phyloP scores from a whole-genome alignment of 495 filamentous ascomycete species.

The Aspergillus hancockii region DNA sequence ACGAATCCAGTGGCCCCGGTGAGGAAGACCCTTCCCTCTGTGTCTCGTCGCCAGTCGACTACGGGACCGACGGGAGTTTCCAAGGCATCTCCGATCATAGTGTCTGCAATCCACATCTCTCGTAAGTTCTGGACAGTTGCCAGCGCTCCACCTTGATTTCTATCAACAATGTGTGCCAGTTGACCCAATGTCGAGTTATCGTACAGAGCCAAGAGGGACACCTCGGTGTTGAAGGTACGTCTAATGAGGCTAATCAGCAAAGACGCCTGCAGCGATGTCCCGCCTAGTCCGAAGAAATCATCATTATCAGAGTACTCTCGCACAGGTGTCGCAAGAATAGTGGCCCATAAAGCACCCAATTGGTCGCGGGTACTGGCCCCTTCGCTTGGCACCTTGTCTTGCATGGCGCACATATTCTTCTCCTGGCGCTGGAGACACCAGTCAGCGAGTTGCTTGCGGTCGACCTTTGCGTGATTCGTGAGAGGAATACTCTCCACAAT shows the following conservation, averaged over 20 bases:
- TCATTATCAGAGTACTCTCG: background rate
- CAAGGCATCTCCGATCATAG: background rate
- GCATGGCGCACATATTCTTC: background rate
- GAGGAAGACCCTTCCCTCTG: constrained; percentile 3
- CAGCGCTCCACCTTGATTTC: background rate
- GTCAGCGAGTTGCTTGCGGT: background rate
- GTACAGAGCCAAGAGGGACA: background rate
- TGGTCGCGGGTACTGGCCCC: background rate
- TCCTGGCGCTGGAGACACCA: background rate
- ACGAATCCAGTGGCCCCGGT: constrained; percentile 9
- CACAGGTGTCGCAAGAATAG: background rate
- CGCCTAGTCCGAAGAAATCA: background rate
- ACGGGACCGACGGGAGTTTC: background rate
- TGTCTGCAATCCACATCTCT: background rate
- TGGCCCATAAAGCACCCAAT: background rate
- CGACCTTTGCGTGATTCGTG: background rate
- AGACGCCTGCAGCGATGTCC: background rate
- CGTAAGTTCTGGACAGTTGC: background rate
- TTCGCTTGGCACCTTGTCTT: too few species aligned
- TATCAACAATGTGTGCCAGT: background rate
- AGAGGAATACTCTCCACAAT: background rate
- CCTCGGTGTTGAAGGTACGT: background rate
- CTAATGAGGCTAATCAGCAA: background rate
- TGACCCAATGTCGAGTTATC: background rate
- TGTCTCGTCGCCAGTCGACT: background rate